Conservation (phyloP, 768 basidiomycete genomes). For the Phanerochaete sordida region DNA sequence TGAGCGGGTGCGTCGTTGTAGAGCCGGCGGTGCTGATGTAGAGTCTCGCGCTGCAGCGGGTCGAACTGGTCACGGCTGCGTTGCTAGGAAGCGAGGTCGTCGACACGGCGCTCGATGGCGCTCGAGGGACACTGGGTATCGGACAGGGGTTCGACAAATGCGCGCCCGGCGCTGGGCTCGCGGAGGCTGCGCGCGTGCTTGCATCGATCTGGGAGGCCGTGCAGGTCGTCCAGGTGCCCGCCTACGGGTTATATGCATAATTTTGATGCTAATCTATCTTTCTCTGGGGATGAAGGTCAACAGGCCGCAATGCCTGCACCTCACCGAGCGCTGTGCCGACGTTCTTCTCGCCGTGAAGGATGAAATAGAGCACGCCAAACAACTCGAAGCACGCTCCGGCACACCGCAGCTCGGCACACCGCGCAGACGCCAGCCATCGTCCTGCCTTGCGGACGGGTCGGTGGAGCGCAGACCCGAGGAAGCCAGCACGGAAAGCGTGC, state of each 20-base stretch:
- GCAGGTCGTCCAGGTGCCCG: conserved; percentile 51
- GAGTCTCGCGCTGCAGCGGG: background rate
- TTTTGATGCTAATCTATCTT: no score
- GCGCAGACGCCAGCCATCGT: no score
- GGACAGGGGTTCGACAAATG: conserved; percentile 42
- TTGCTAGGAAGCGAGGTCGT: conserved; percentile 29
- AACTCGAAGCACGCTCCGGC: no score
- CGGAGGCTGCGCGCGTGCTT: conserved; percentile 46
- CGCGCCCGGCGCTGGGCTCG: conserved; percentile 55
- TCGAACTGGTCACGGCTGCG: background rate
- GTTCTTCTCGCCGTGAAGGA: conserved; percentile 60
- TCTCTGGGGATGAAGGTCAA: conserved; percentile 51
- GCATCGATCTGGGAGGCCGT: conserved; percentile 64
- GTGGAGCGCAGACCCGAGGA: no score
- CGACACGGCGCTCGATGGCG: conserved; percentile 36
- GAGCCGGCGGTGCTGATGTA: background rate
- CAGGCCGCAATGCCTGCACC: conserved; percentile 62
- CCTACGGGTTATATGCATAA: no score
- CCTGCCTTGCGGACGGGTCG: no score
- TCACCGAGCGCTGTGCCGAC: conserved; percentile 71
- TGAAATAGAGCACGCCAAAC: conserved; percentile 59
- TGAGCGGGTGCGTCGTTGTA: conserved; percentile 6
- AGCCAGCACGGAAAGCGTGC: no score
- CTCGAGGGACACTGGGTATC: conserved; percentile 42
- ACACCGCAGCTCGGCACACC: no score